Conservation (phyloP, 768 basidiomycete species). For the Mycena filopes region DNA sequence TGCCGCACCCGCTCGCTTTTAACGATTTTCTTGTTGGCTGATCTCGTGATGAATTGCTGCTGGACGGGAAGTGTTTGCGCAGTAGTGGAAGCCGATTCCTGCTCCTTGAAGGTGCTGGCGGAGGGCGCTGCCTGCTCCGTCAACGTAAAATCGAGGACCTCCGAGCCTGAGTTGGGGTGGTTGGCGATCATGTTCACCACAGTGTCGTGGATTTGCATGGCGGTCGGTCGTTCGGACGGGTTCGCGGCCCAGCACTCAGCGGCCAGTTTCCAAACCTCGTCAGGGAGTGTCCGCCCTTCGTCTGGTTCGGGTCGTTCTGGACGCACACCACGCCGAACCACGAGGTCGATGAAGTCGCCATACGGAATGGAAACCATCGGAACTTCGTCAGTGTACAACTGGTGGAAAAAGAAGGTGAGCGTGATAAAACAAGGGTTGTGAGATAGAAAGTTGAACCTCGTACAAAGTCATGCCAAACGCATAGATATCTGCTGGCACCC, state of each 20-base stretch:
- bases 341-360: slow-evolving; percentile 29
- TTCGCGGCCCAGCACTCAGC: slow-evolving; percentile 11
- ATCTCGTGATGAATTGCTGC: too few species aligned
- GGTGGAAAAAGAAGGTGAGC: not conserved
- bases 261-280: slow-evolving; percentile 12
- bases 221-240: slow-evolving; percentile 2
- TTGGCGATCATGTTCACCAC: not conserved
- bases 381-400: slow-evolving; percentile 35
- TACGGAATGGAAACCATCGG: slow-evolving; percentile 31
- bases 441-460: slow-evolving; percentile 31
- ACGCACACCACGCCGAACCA: slow-evolving; percentile 27
- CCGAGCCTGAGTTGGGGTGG: too few species aligned
- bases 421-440: not conserved
- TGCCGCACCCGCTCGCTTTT: too few species aligned
- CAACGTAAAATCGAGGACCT: too few species aligned
- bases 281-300: not conserved
- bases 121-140: not conserved
- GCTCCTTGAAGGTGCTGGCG: too few species aligned
- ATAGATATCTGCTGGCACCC: slow-evolving; percentile 37
- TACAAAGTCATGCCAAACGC: slow-evolving; percentile 31
- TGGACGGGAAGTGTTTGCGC: too few species aligned
- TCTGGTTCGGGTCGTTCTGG: slow-evolving; percentile 35
- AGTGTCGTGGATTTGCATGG: slow-evolving; percentile 7
- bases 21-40: too few species aligned
- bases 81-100: too few species aligned